Percentiles rank a stretch among this genome's conserved stretches.
Conservation (phyloP, 352 stramenopile genomes). For the Phytophthora quininea region DNA sequence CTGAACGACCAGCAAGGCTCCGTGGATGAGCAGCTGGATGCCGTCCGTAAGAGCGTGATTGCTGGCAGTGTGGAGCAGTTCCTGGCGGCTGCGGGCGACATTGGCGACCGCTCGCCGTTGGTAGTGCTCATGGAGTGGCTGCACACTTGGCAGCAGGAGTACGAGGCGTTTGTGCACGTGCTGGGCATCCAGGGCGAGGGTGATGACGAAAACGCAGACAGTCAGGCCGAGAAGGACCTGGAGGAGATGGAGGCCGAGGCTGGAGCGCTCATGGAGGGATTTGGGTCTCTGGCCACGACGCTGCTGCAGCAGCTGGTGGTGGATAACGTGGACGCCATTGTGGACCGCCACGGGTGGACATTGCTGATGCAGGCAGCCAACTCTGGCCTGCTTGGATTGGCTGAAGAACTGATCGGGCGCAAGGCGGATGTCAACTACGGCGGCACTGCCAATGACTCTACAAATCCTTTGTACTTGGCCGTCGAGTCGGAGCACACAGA, state of each 20-base stretch:
- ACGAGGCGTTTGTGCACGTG: slow-evolving; percentile 80
- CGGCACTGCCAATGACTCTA: slow-evolving; percentile 49
- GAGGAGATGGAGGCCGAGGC: slow-evolving; percentile 78
- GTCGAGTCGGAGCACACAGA: slow-evolving; percentile 77
- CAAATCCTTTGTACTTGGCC: slow-evolving; percentile 75
- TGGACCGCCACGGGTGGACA: slow-evolving; percentile 84
- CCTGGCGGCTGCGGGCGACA: slow-evolving; percentile 35
- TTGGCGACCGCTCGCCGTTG: slow-evolving; percentile 46
- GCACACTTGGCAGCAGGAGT: slow-evolving; percentile 88
- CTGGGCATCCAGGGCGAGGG: slow-evolving; percentile 59
- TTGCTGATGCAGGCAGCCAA: slow-evolving; percentile 88
- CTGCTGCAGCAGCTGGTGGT: slow-evolving; percentile 55
- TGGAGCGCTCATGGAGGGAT: slow-evolving; percentile 67
- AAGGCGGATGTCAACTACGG: slow-evolving; percentile 68
- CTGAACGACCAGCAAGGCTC: slow-evolving; percentile 40
- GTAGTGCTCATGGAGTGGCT: slow-evolving; percentile 87
- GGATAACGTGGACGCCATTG: slow-evolving; percentile 47
- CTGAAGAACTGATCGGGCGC: slow-evolving; percentile 55
- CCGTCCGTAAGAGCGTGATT: slow-evolving; percentile 66
- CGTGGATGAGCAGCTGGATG: slow-evolving; percentile 52
- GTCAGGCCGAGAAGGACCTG: slow-evolving; percentile 59
- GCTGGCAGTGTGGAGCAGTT: slow-evolving; percentile 55
- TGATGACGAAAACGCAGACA: slow-evolving; percentile 26
- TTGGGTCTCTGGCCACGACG: slow-evolving; percentile 54
- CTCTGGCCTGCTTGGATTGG: slow-evolving; percentile 63